These are phyloP conservation scores for Fusarium vanettenii DNA, from an alignment of 2,329 filamentous ascomycete genomes.

Conservation along the genomic window DNA sequence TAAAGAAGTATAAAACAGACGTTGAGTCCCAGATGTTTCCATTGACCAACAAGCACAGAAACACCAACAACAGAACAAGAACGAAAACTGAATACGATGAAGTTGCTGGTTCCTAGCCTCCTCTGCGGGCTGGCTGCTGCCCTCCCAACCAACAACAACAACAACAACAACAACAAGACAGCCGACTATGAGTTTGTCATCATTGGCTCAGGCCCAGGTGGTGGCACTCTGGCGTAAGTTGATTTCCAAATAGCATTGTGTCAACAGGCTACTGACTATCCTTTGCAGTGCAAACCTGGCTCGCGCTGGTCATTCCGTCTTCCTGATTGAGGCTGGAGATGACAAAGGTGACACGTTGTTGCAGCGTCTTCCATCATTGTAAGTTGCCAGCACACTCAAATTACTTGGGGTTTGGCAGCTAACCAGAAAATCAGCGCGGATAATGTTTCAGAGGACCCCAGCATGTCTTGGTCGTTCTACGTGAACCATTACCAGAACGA, in stretches of 20 bases:
- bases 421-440: constrained; percentile 10
- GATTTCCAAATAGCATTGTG: too few relatives aligned
- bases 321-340: constrained; percentile 68
- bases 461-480: constrained; percentile 66
- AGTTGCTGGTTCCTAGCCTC: background rate
- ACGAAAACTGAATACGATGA: background rate
- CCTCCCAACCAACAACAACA: background rate
- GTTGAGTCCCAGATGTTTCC: background rate
- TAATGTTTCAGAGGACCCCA: constrained; percentile 15
- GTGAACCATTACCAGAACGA: constrained; percentile 65
- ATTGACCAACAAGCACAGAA: background rate
- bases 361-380: constrained; percentile 30
- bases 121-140: constrained; percentile 4
- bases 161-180: background rate
- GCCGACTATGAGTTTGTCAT: constrained; percentile 67
- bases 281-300: constrained; percentile 58
- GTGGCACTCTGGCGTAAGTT: constrained; percentile 60
- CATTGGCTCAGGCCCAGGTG: constrained; percentile 66
- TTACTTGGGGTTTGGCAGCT: too few relatives aligned
- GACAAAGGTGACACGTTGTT: constrained; percentile 55
- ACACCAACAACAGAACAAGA: background rate
- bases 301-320: constrained; percentile 64
- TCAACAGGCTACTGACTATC: background rate
- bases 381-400: background rate
- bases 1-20: background rate